Evolutionary conservation across 2,329 filamentous ascomycete genomes (phyloP), one percentile per base, ranked within the genome.

Genomic region (Botryosphaeria dothidea): DNA sequence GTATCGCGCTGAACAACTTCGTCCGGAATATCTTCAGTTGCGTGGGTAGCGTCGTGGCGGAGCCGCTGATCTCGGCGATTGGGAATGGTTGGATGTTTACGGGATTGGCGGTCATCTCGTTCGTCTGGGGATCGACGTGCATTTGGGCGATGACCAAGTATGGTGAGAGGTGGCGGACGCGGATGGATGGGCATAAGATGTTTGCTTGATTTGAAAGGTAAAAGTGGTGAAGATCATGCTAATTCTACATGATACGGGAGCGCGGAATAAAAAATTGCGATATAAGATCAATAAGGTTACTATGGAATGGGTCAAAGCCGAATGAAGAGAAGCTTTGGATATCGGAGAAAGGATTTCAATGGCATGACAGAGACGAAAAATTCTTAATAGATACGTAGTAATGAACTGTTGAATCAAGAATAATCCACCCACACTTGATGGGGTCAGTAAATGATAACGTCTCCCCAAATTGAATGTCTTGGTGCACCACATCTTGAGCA

Each of bases 71-170:
- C 21, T 61, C 58, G 0, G 72, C 71, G 2, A 75, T 79, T 63
- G 77, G 77, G 1, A 77, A 78, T 68, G 77, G 77, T 1, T 79
- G 77, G 77, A 41, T 79, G 23, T 77, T 73, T 69, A 78, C 77
- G 1, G 76, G 78, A 4, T 51, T 79, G 38, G 77, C 74, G 2
- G 81, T 90, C 71, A 71, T 86, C 0, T 54, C 65, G 25, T 27
- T 71, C 2, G 46, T 67, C 2, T 84, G 83, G 67, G 85, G 87
- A 3, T 84, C 83, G 48, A 70, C 76, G 1, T 81, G 86, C 9
- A 85, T 93, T 38, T 87, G 83, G 78, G 73, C 84, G 0, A 83
- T 93, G 78, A 82, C 82, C 71, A 83, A 78, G 68, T 88, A 84
- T 68, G 87, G 87, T 0, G 79, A 83, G 17, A 80, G 78, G 69